A percentile compares a stretch with the other conserved stretches of the same genome.
Conservation (phyloP, 495 filamentous ascomycete species). For the Peziza echinospora region DNA sequence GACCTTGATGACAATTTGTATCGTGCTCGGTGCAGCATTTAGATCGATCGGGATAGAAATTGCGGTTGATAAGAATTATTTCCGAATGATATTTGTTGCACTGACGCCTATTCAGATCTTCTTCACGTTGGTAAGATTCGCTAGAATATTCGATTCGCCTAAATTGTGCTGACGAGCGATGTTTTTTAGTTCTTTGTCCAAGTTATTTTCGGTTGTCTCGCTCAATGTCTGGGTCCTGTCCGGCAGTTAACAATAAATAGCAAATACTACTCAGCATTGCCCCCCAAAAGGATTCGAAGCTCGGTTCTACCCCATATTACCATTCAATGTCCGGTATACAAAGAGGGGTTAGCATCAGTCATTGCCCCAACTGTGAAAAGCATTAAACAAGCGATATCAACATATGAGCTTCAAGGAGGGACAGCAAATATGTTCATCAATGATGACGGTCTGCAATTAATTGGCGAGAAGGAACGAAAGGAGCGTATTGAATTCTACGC, state of each 20-base stretch:
- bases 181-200: slow-evolving; percentile 39
- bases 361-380: slow-evolving; percentile 22
- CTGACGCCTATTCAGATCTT: slow-evolving; percentile 52
- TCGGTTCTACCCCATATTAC: slow-evolving; percentile 40
- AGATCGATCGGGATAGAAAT: slow-evolving; percentile 45
- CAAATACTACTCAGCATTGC: slow-evolving; percentile 51
- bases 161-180: neutral
- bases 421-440: slow-evolving; percentile 67
- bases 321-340: slow-evolving; percentile 58
- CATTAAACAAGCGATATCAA: slow-evolving; percentile 24
- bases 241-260: slow-evolving; percentile 51
- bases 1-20: slow-evolving; percentile 38
- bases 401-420: slow-evolving; percentile 59
- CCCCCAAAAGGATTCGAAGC: slow-evolving; percentile 29
- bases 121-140: slow-evolving; percentile 37
- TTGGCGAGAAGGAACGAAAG: slow-evolving; percentile 25
- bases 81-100: slow-evolving; percentile 38
- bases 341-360: slow-evolving; percentile 35
- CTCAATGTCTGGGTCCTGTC: slow-evolving; percentile 53
- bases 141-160: neutral
- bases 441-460: slow-evolving; percentile 54
- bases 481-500: slow-evolving; percentile 26
- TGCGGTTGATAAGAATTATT: slow-evolving; percentile 37
- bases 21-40: slow-evolving; percentile 43
- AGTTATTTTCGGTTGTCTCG: slow-evolving; percentile 51